Base-by-base conservation (phyloP, 2,329 filamentous ascomycete species). In the Fusarium chuoi region DNA sequence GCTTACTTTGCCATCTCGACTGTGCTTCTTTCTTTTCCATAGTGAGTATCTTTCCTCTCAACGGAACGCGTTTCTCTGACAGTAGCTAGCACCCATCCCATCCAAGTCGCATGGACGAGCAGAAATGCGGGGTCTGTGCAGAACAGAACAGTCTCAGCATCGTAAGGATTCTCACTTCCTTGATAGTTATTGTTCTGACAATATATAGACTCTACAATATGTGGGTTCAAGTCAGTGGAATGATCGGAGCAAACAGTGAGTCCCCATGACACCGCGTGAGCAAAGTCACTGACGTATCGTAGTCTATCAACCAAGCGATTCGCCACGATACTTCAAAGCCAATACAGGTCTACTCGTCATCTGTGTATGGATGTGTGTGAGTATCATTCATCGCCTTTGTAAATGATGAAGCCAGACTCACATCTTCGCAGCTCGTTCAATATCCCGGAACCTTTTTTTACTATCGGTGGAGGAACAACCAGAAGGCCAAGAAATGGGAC, bases 121-220 rank as follows among this genome's bases (percentile, higher is more conserved):
- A 55, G 51, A 8, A 55, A 42, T 18, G 36, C 36, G 7, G 51
- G 51, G 20, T 55, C 51, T 0, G 51, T 55, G 4, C 84, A 89
- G 49, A 90, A 89, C 39, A 82, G 89, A 38, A 88, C 89, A 6
- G 87, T 91, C 24, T 82, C 81, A 62, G 80, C 81, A 79, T 82
- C 82, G 33, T 52, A 52, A 26, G 30, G 8, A 18, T 49, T 0
- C 28, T 49, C 11, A 24, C 15, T 3, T 15, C 12, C 45, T 13
- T 42, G 28, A 1, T 10, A 42, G 7, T 2, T 42, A n/a, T 42
- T 15, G 14, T 11, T 42, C 41, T 44, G 15, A 52, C n/a, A 0
- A 12, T 26, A 3, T 12, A 12, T 26, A 52, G 49, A 68, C 79
- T 89, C 4, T 90, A 90, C 73, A 91, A 90, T 68, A 83, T 84